These are phyloP conservation scores for Podospora tetraspora DNA, from an alignment of 495 filamentous ascomycete species.

Conservation along the genomic window DNA sequence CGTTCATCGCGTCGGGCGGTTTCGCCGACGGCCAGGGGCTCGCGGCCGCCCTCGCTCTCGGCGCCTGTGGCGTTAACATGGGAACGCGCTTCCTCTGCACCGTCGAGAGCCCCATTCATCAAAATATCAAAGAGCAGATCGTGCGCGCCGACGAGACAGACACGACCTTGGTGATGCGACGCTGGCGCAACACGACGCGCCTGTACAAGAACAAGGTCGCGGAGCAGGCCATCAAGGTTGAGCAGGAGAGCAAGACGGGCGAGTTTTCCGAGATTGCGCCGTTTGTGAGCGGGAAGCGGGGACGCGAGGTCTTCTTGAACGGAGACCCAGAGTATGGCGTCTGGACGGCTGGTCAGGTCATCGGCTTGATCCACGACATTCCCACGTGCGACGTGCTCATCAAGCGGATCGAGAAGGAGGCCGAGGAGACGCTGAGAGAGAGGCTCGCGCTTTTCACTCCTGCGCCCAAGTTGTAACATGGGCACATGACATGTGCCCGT, in stretches of 20 bases:
- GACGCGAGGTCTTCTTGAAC: slow-evolving; percentile 84
- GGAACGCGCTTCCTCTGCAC: slow-evolving; percentile 93
- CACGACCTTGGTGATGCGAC: slow-evolving; percentile 78
- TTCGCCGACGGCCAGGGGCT: slow-evolving; percentile 94
- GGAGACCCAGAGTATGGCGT: slow-evolving; percentile 87
- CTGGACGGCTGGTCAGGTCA: slow-evolving; percentile 62
- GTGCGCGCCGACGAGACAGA: slow-evolving; percentile 85
- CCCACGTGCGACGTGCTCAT: slow-evolving; percentile 54
- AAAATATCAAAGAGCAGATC: slow-evolving; percentile 89
- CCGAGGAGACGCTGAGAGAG: slow-evolving; percentile 48
- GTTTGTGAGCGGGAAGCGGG: slow-evolving; percentile 86
- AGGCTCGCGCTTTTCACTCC: slow-evolving; percentile 35
- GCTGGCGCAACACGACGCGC: slow-evolving; percentile 90
- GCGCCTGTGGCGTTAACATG: slow-evolving; percentile 96
- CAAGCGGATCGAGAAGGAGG: slow-evolving; percentile 56
- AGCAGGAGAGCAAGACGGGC: slow-evolving; percentile 76
- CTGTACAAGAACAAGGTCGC: slow-evolving; percentile 88
- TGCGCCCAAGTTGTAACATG: slow-evolving; percentile 37
- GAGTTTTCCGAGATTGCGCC: slow-evolving; percentile 90
- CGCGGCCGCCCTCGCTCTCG: slow-evolving; percentile 84
- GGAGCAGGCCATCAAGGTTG: slow-evolving; percentile 71
- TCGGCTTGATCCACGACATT: slow-evolving; percentile 62
- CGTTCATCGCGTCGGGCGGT: slow-evolving; percentile 93
- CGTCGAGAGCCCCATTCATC: slow-evolving; percentile 84
- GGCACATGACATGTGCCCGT: not conserved